Base-by-base conservation (phyloP, 2,329 filamentous ascomycete species). In the Ceratocystis papillata region DNA sequence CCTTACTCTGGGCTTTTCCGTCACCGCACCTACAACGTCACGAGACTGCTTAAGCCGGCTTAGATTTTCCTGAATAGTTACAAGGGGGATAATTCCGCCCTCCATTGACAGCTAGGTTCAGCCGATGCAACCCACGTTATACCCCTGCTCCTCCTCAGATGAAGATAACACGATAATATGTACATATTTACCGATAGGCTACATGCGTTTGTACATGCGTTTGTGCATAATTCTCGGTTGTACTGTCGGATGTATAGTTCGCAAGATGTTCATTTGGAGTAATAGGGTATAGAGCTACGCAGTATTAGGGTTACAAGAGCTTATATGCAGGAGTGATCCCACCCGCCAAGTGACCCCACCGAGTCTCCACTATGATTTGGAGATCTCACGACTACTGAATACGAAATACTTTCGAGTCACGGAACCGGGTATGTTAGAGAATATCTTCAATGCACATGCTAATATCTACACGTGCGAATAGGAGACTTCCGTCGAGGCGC, bases 91-190 rank as follows among this genome's bases (percentile, higher is more conserved):
- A 55, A 57, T 57, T 62, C 63, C 48, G 63, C 37, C 15, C 22
- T 33, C 2, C 10, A n/a, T n/a, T 20, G 22, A 5, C 30, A 37
- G 33, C 50, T 41, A 50, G 5, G 5, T 30, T 33, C 50, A 64
- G 33, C 63, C 63, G 63, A 59, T 30, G n/a, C 30, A 64, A 64
- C 20, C 63, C 63, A 63, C 25, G 1, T 30, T 37, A 17, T 63
- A 30, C 15, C 55, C 55, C 33, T 5, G 37, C 10, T 15, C 12
- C 37, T 15, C 12, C 37, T 15, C 37, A 12, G 3, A 12, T 41
- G 37, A 41, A 41, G 37, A 41, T 15, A 41, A 2, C 37, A 41
- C 12, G 10, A 41, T 41, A 41, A 15, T 12, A 15, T 41, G 37
- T 41, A 4, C 12, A 41, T 15, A 15, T 41, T 37, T 15, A 15